These are phyloP conservation scores for Chytriomyces confervae DNA, from an alignment of 192 early-diverging fungal genomes.

Conservation along the genomic window DNA sequence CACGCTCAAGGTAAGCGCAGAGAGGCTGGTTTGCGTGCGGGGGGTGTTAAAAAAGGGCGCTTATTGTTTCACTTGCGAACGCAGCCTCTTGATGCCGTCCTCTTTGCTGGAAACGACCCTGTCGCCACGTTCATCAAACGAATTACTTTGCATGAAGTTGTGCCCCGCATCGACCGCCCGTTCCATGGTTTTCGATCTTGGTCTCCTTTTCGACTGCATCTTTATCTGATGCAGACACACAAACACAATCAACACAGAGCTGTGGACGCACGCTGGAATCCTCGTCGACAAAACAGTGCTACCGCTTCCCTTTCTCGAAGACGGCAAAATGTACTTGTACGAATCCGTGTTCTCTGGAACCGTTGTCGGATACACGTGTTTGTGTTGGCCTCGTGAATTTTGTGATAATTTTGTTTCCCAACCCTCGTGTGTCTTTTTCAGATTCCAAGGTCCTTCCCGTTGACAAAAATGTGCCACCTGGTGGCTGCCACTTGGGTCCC, in stretches of 20 bases:
- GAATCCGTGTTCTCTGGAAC: slow-evolving; percentile 40
- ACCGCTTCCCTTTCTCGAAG: slow-evolving; percentile 40
- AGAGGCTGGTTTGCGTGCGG: no score
- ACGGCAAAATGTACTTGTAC: slow-evolving; percentile 41
- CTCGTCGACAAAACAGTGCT: slow-evolving; percentile 40
- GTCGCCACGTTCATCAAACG: slow-evolving; percentile 1
- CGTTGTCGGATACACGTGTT: slow-evolving; percentile 31
- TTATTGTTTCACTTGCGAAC: no score
- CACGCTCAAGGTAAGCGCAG: not conserved
- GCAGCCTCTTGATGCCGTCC: slow-evolving; percentile 36
- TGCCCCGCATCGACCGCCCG: not conserved
- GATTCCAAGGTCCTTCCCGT: slow-evolving; percentile 20
- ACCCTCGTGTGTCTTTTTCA: not conserved
- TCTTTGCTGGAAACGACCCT: slow-evolving; percentile 10
- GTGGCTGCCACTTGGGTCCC: slow-evolving; percentile 24
- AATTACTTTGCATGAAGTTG: slow-evolving; percentile 3
- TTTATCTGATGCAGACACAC: no score
- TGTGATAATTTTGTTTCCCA: slow-evolving; percentile 8
- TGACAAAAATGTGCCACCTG: slow-evolving; percentile 21
- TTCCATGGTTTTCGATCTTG: not conserved
- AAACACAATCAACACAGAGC: no score
- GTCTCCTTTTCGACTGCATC: no score
- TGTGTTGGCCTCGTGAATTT: not conserved
- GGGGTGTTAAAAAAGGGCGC: not conserved
- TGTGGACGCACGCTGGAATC: slow-evolving; percentile 8